Conservation (phyloP, 331 rosid genomes). For the Phaseolus coccineus region DNA sequence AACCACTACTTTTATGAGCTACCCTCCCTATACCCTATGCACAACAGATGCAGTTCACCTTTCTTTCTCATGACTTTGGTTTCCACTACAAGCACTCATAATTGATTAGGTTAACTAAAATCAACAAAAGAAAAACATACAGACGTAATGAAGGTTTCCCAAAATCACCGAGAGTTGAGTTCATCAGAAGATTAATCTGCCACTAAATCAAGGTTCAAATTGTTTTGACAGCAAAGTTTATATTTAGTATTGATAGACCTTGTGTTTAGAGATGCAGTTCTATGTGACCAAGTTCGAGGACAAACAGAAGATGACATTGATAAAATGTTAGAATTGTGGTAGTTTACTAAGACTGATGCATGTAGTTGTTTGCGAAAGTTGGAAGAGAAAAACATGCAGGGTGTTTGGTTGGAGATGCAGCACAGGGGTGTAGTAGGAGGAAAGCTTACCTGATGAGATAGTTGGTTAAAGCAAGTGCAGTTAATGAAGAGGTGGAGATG, state of each 20-base stretch:
- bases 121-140: not conserved
- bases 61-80: conserved; percentile 25
- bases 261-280: not conserved
- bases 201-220: no score
- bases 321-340: not conserved
- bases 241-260: no score
- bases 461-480: conserved; percentile 15
- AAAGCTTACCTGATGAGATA: conserved; percentile 53
- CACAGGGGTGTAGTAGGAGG: not conserved
- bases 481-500: not conserved
- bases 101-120: no score
- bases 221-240: no score
- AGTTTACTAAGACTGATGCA: not conserved
- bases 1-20: not conserved
- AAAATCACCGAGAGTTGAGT: no score
- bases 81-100: not conserved
- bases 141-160: not conserved
- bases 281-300: not conserved
- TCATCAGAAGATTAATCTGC: no score
- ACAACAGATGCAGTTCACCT: not conserved
- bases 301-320: not conserved
- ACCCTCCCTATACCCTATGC: not conserved
- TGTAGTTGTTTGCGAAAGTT: not conserved
- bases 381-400: not conserved
- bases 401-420: not conserved